Evolutionary conservation across 2,329 filamentous ascomycete genomes (phyloP).

Genomic region (Metarhizium sp.): DNA sequence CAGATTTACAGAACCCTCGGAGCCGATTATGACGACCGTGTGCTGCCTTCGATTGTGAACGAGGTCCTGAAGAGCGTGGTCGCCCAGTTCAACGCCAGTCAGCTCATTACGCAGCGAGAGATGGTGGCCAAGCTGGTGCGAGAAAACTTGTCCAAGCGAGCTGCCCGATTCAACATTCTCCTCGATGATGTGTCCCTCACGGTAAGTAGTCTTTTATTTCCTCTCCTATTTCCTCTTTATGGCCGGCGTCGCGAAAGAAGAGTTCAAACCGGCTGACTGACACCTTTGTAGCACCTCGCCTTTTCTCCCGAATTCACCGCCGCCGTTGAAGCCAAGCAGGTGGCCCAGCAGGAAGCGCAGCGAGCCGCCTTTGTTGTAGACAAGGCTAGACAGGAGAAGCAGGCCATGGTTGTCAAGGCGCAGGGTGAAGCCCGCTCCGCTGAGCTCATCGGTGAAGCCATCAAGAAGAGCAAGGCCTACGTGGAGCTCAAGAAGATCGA

Average conservation of each 20-base stretch:
- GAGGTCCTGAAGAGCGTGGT: slow-evolving; percentile 98
- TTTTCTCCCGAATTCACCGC: slow-evolving; percentile 68
- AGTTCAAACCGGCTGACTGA: not conserved
- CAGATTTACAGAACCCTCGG: slow-evolving; percentile 97
- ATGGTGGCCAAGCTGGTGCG: slow-evolving; percentile 86
- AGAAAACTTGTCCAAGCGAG: slow-evolving; percentile 84
- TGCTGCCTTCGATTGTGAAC: slow-evolving; percentile 95
- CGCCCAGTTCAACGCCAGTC: slow-evolving; percentile 96
- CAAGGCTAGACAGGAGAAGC: slow-evolving; percentile 98
- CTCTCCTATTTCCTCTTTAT: not conserved
- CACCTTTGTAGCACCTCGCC: slow-evolving; percentile 47
- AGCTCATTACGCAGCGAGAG: slow-evolving; percentile 98
- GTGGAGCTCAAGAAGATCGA: slow-evolving; percentile 97
- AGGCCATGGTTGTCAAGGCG: slow-evolving; percentile 94
- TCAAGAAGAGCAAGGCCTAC: slow-evolving; percentile 98
- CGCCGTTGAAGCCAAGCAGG: slow-evolving; percentile 65
- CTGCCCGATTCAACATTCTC: slow-evolving; percentile 93
- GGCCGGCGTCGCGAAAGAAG: not conserved
- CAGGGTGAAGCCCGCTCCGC: slow-evolving; percentile 98
- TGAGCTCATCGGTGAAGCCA: slow-evolving; percentile 94
- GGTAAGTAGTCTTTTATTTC: slow-evolving; percentile 38
- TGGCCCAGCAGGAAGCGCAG: slow-evolving; percentile 86
- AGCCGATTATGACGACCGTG: slow-evolving; percentile 92
- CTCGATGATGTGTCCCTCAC: slow-evolving; percentile 96
- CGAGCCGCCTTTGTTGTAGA: slow-evolving; percentile 95